A percentile compares a stretch with the other conserved stretches of the same genome.
These are phyloP conservation scores for Globisporangium cederbergense DNA, from an alignment of 352 stramenopile genomes.

Conservation along the genomic window DNA sequence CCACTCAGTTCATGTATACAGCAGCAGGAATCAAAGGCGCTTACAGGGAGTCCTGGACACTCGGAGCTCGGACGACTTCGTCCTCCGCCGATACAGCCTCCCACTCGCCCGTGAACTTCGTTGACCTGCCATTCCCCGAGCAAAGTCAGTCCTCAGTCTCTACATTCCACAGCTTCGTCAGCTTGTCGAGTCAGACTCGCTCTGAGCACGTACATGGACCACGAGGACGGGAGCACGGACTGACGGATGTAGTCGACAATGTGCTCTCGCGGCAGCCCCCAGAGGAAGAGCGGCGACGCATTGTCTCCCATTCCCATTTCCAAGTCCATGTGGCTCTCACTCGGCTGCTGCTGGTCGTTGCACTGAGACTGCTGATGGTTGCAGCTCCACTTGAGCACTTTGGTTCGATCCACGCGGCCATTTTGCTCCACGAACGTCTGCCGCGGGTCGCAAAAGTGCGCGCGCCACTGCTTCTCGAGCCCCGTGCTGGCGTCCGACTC, in stretches of 20 bases:
- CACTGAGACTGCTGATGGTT: background rate
- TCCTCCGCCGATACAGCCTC: constrained; percentile 27
- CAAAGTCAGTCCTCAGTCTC: background rate
- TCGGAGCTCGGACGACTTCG: constrained; percentile 14
- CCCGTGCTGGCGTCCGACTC: constrained; percentile 25
- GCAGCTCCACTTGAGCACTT: constrained; percentile 35
- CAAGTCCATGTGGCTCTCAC: background rate
- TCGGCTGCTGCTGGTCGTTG: background rate
- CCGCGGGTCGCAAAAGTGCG: constrained; percentile 37
- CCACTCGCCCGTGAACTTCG: constrained; percentile 38
- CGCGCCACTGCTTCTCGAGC: constrained; percentile 43
- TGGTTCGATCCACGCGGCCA: constrained; percentile 42
- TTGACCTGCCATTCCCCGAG: constrained; percentile 19
- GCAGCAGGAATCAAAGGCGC: background rate
- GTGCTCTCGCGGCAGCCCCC: constrained; percentile 64
- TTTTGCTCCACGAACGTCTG: constrained; percentile 31
- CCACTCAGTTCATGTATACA: background rate
- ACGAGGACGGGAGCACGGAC: constrained; percentile 63
- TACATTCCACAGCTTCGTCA: background rate
- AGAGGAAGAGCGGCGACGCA: constrained; percentile 42
- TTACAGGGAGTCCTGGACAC: constrained; percentile 7
- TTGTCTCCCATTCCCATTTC: background rate
- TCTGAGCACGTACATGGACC: constrained; percentile 40
- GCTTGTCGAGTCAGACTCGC: background rate
- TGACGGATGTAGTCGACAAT: constrained; percentile 79